Conservation (phyloP, 768 basidiomycete genomes). For the Amyloporia xantha region DNA sequence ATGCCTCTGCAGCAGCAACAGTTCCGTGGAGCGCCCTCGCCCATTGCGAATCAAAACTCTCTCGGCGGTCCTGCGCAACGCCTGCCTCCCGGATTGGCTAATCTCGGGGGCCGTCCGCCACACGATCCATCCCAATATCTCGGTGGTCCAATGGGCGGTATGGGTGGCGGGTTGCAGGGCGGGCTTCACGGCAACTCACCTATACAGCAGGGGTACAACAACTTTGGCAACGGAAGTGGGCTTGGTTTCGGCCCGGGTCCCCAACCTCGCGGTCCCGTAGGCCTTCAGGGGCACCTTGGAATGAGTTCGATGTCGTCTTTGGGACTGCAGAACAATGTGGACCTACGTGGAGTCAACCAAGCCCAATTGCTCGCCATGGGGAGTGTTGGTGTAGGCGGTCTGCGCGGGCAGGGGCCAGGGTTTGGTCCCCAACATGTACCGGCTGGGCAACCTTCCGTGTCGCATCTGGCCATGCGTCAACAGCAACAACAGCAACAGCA, state of each 20-base stretch:
- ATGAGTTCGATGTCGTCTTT: constrained; percentile 47
- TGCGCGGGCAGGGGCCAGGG: constrained; percentile 42
- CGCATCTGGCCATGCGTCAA: constrained; percentile 40
- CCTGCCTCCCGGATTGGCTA: constrained; percentile 74
- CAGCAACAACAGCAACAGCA: constrained; percentile 46
- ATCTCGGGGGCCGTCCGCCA: constrained; percentile 75
- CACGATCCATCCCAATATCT: constrained; percentile 68
- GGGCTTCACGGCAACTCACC: constrained; percentile 40
- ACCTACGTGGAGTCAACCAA: constrained; percentile 45
- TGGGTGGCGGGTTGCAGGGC: constrained; percentile 39
- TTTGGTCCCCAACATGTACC: constrained; percentile 41
- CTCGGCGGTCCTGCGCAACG: constrained; percentile 42
- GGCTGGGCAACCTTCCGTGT: constrained; percentile 29
- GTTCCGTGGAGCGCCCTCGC: constrained; percentile 67
- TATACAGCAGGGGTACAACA: constrained; percentile 41
- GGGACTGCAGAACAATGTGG: constrained; percentile 48
- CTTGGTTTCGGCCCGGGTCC: constrained; percentile 24
- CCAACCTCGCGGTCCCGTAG: constrained; percentile 48
- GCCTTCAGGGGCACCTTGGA: constrained; percentile 35
- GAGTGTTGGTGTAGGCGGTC: constrained; percentile 40
- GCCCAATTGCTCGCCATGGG: constrained; percentile 39
- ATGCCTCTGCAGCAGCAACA: constrained; percentile 46
- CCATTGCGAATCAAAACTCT: constrained; percentile 42
- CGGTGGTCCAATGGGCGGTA: constrained; percentile 17
- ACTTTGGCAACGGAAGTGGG: constrained; percentile 33